phyloP scores from a whole-genome alignment of 2,329 filamentous ascomycete species.

The Daldinia sp. region DNA sequence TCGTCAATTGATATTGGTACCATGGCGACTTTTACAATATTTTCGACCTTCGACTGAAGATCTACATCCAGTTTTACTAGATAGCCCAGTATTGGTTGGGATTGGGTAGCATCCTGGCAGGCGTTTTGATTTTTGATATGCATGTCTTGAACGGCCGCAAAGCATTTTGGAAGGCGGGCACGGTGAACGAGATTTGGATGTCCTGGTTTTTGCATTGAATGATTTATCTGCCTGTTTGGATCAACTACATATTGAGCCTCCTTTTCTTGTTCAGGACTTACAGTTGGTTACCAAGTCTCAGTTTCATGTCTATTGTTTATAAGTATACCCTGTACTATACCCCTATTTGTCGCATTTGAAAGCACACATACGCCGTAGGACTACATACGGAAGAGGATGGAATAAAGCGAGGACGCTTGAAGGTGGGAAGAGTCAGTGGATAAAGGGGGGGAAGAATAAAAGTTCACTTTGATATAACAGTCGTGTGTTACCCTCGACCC shows the following conservation, averaged over 20 bases:
- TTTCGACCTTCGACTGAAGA: slow-evolving; percentile 11
- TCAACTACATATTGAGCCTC: slow-evolving; percentile 27
- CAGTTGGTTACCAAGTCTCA: slow-evolving; percentile 13
- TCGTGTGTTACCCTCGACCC: slow-evolving; percentile 10
- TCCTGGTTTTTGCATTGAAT: slow-evolving; percentile 38
- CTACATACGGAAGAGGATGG: slow-evolving; percentile 20
- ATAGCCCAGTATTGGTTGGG: slow-evolving; percentile 9
- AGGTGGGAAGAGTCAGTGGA: slow-evolving; percentile 12
- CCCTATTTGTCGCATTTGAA: slow-evolving; percentile 25
- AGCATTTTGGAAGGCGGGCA: slow-evolving; percentile 36
- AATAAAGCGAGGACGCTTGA: slow-evolving; percentile 15
- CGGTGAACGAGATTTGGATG: slow-evolving; percentile 33
- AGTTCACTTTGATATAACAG: slow-evolving; percentile 24
- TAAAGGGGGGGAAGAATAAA: slow-evolving; percentile 18
- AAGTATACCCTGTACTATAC: slow-evolving; percentile 44
- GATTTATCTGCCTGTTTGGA: slow-evolving; percentile 29
- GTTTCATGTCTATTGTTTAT: slow-evolving; percentile 40
- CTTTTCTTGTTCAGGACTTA: slow-evolving; percentile 14
- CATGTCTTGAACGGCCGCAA: slow-evolving; percentile 23
- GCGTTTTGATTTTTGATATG: slow-evolving; percentile 32
- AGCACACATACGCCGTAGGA: slow-evolving; percentile 29
- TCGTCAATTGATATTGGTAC: slow-evolving; percentile 6
- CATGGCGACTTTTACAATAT: slow-evolving; percentile 15
- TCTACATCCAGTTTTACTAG: slow-evolving; percentile 1
- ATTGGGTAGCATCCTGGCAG: slow-evolving; percentile 28